phyloP scores from a whole-genome alignment of 768 basidiomycete species.

The Mycena polygramma region DNA sequence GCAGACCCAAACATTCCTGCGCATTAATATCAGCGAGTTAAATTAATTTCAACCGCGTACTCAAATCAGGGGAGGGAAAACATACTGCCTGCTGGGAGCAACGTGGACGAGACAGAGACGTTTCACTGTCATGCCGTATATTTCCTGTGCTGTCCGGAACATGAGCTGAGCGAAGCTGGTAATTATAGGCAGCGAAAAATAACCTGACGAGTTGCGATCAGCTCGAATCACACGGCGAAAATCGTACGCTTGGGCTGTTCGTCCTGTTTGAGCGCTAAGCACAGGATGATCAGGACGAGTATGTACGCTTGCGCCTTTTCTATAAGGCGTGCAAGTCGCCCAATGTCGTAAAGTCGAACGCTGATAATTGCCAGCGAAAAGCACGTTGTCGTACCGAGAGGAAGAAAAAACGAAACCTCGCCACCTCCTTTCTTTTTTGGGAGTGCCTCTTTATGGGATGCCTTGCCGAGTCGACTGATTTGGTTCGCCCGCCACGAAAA shows the following conservation, averaged over 20 bases:
- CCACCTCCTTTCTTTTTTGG: too few species aligned
- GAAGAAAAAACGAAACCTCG: too few species aligned
- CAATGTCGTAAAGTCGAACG: neutral
- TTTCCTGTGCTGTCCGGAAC: neutral
- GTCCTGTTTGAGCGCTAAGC: neutral
- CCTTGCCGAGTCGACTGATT: too few species aligned
- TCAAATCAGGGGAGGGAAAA: neutral
- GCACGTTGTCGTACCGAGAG: neutral
- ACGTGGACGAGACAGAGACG: constrained; percentile 4
- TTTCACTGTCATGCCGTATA: neutral
- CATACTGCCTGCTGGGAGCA: constrained; percentile 3
- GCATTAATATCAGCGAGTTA: neutral
- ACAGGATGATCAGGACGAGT: constrained; percentile 2
- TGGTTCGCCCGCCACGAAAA: neutral
- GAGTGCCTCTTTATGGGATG: too few species aligned
- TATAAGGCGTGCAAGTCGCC: too few species aligned
- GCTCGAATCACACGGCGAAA: too few species aligned
- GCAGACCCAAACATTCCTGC: too few species aligned
- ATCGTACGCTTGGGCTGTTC: too few species aligned
- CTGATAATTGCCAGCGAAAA: constrained; percentile 13
- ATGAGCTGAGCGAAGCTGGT: neutral
- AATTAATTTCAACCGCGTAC: neutral
- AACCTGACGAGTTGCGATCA: neutral
- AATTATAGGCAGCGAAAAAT: neutral
- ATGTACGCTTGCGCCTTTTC: neutral